phyloP scores from a whole-genome alignment of 768 basidiomycete genomes.

The Russula brevipes region DNA sequence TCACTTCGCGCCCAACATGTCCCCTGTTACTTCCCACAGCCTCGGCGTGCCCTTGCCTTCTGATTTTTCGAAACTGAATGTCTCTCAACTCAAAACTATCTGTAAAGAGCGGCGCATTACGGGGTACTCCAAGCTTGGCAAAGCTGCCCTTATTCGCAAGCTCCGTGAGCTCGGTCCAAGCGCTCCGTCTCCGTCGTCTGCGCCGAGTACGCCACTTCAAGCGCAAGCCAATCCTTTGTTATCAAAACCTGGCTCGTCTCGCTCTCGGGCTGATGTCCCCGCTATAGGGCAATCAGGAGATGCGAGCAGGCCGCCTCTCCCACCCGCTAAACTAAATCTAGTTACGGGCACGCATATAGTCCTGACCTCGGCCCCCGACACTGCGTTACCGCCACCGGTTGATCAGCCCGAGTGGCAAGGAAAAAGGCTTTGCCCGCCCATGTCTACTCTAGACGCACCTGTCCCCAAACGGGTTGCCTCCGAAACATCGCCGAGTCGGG shows the following conservation, averaged over 20 bases:
- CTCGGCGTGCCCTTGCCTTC: background rate
- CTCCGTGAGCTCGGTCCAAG: constrained; percentile 27
- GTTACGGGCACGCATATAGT: constrained; percentile 9
- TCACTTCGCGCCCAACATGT: background rate
- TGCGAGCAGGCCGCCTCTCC: background rate
- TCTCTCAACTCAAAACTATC: constrained; percentile 57
- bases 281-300: background rate
- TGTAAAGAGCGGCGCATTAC: constrained; percentile 59
- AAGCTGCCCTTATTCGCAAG: constrained; percentile 52
- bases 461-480: background rate
- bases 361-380: background rate
- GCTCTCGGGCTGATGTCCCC: background rate
- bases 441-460: background rate
- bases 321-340: background rate
- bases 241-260: background rate
- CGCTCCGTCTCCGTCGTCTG: background rate
- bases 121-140: constrained; percentile 65
- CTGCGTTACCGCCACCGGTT: background rate
- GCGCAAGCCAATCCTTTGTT: background rate
- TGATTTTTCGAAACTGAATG: constrained; percentile 41
- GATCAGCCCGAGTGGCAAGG: background rate
- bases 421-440: background rate
- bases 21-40: background rate
- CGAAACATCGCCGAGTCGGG: constrained; percentile 1
- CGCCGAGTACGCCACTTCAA: background rate